These are phyloP conservation scores for Diaporthe humulicola DNA, from an alignment of 2,329 filamentous ascomycete species.

Conservation along the genomic window DNA sequence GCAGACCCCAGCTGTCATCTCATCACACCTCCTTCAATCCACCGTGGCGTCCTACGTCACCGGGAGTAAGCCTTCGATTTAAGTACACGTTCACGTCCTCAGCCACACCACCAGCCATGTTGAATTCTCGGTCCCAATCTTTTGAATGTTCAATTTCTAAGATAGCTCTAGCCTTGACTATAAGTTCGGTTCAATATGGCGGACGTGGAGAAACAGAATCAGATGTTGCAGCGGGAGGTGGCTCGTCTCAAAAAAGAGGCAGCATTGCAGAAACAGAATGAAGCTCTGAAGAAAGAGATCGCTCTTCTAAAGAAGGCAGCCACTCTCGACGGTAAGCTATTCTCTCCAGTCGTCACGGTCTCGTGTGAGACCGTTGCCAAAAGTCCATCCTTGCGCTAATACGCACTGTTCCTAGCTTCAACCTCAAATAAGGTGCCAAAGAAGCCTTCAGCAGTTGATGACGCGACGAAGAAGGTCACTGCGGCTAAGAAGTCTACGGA, in stretches of 20 bases:
- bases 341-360: neutral
- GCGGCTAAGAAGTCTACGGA: neutral
- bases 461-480: constrained; percentile 24
- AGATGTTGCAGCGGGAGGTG: constrained; percentile 31
- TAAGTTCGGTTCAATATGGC: constrained; percentile 23
- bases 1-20: constrained; percentile 31
- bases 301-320: constrained; percentile 37
- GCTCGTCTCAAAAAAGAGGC: constrained; percentile 36
- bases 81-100: constrained; percentile 10
- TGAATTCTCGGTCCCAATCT: neutral
- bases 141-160: neutral
- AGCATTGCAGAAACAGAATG: constrained; percentile 21
- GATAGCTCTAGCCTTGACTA: neutral
- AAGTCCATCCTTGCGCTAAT: constrained; percentile 10
- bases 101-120: constrained; percentile 18
- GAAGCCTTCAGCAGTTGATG: constrained; percentile 33
- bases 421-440: neutral
- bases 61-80: constrained; percentile 13
- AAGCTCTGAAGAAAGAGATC: constrained; percentile 33
- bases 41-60: constrained; percentile 32
- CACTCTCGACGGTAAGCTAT: constrained; percentile 31
- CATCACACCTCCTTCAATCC: neutral
- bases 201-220: constrained; percentile 30
- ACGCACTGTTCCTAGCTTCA: constrained; percentile 20
- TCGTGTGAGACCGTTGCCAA: neutral